A percentile compares a stretch with the other conserved stretches of the same genome.
phyloP scores from a whole-genome alignment of 768 basidiomycete genomes.

The Pleurotus pulmonarius region DNA sequence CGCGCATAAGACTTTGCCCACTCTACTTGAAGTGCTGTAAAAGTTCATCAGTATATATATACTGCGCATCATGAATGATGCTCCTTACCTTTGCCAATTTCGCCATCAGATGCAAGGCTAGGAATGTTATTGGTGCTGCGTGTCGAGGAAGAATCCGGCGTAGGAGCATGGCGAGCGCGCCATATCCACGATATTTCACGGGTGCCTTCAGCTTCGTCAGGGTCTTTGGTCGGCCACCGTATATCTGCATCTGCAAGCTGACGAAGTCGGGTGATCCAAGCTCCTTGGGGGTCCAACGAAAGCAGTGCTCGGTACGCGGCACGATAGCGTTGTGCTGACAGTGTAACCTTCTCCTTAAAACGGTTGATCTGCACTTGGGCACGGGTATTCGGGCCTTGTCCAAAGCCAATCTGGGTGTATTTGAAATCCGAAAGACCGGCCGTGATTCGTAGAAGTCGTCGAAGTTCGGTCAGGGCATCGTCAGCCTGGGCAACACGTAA shows the following conservation, averaged over 20 bases:
- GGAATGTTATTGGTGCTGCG: background rate
- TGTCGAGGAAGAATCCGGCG: background rate
- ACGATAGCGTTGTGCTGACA: slow-evolving; percentile 2
- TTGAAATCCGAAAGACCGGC: slow-evolving; percentile 7
- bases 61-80: background rate
- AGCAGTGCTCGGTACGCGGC: background rate
- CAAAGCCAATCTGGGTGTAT: slow-evolving; percentile 1
- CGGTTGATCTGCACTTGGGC: slow-evolving; percentile 3
- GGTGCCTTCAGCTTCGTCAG: slow-evolving; percentile 6
- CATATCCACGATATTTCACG: slow-evolving; percentile 10
- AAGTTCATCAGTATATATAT: background rate
- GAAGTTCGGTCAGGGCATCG: slow-evolving; percentile 1
- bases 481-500: slow-evolving; percentile 7
- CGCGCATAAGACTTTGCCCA: slow-evolving; percentile 21
- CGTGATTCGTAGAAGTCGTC: slow-evolving; percentile 7
- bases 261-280: background rate
- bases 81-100: background rate
- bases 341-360: slow-evolving; percentile 1
- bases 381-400: slow-evolving; percentile 6
- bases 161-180: background rate
- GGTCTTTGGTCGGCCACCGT: background rate
- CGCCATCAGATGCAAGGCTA: background rate
- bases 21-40: slow-evolving; percentile 16
- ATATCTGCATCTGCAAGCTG: slow-evolving; percentile 1
- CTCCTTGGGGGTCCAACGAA: slow-evolving; percentile 7